phyloP scores from a whole-genome alignment of 2,329 filamentous ascomycete species.

The Albifimbria verrucaria region DNA sequence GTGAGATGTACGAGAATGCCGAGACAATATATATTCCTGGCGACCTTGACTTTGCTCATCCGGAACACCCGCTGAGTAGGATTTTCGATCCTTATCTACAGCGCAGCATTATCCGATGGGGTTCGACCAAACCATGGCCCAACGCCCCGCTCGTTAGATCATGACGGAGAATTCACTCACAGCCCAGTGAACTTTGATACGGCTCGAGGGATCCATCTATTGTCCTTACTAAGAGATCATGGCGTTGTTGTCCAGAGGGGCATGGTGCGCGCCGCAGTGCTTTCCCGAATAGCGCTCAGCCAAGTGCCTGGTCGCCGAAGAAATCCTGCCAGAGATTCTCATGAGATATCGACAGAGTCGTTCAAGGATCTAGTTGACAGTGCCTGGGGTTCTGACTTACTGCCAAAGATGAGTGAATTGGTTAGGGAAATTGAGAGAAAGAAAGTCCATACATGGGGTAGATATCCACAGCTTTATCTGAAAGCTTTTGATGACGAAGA shows the following conservation, averaged over 20 bases:
- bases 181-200: constrained; percentile 25
- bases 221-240: constrained; percentile 29
- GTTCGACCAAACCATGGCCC: constrained; percentile 37
- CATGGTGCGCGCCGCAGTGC: constrained; percentile 23
- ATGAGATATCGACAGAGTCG: constrained; percentile 25
- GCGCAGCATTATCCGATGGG: constrained; percentile 39
- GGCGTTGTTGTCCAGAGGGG: constrained; percentile 32
- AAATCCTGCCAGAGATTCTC: constrained; percentile 24
- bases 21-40: constrained; percentile 22
- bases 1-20: constrained; percentile 3
- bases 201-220: constrained; percentile 32
- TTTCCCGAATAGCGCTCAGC: constrained; percentile 26
- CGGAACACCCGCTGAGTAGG: constrained; percentile 42
- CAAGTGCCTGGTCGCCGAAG: constrained; percentile 22
- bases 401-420: constrained; percentile 20
- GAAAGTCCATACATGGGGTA: constrained; percentile 26
- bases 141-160: constrained; percentile 10
- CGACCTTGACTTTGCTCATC: constrained; percentile 39
- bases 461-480: constrained; percentile 23
- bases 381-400: constrained; percentile 30
- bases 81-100: constrained; percentile 42
- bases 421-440: constrained; percentile 22
- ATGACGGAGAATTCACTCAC: constrained; percentile 7
- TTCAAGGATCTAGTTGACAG: constrained; percentile 28
- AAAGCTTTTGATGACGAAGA: constrained; percentile 21